Evolutionary conservation across 805 yeast genomes (phyloP).

Genomic region (Allodekkera sacchari): DNA sequence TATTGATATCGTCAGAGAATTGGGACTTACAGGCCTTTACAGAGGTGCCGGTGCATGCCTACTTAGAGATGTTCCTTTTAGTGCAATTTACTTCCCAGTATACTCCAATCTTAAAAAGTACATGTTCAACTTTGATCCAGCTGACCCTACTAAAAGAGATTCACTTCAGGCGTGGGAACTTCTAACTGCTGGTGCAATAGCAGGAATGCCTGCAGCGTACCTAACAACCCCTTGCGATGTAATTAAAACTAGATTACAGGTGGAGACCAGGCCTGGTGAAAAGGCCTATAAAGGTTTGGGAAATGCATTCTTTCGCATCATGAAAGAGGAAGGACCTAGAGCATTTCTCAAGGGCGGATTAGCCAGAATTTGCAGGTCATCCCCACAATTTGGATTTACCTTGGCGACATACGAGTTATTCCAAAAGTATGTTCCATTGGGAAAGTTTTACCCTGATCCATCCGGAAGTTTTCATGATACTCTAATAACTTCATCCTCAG

Average conservation of each 20-base stretch:
- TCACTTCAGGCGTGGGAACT: constrained; percentile 76
- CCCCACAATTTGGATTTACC: constrained; percentile 97
- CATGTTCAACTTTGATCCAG: constrained; percentile 75
- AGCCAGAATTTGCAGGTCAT: constrained; percentile 88
- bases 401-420: constrained; percentile 93
- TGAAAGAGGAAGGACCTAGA: constrained; percentile 71
- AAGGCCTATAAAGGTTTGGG: constrained; percentile 65
- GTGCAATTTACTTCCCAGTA: constrained; percentile 95
- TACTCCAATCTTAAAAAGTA: constrained; percentile 87
- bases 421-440: constrained; percentile 70
- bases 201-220: constrained; percentile 98
- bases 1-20: constrained; percentile 59
- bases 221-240: constrained; percentile 96
- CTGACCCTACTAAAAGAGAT: constrained; percentile 45
- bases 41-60: constrained; percentile 90
- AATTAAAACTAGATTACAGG: constrained; percentile 88
- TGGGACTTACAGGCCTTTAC: constrained; percentile 81
- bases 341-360: constrained; percentile 96
- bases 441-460: constrained; percentile 26
- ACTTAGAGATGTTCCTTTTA: constrained; percentile 91
- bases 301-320: constrained; percentile 69
- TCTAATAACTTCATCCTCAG: constrained; percentile 18
- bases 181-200: constrained; percentile 81
- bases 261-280: constrained; percentile 71
- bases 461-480: constrained; percentile 20